Percentiles rank a stretch among this genome's conserved stretches.
These are phyloP conservation scores for Colletotrichum acutatum DNA, from an alignment of 2,329 filamentous ascomycete genomes.

Conservation along the genomic window DNA sequence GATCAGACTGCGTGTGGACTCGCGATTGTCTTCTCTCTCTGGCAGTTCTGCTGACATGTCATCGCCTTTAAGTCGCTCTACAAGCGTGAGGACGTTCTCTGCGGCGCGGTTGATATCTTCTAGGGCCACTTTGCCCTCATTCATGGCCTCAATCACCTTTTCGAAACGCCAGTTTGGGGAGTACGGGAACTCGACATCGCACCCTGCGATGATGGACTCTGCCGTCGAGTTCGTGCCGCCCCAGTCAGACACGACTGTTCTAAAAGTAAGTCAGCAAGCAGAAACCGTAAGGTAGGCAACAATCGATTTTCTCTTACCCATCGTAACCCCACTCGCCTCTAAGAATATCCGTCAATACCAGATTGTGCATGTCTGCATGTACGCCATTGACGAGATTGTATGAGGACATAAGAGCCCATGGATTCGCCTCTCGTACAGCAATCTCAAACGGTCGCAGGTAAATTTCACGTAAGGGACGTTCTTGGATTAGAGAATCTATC, in stretches of 20 bases:
- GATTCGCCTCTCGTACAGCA: slow-evolving; percentile 74
- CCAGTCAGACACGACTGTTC: slow-evolving; percentile 69
- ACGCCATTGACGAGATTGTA: slow-evolving; percentile 76
- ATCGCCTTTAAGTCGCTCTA: slow-evolving; percentile 70
- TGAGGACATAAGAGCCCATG: slow-evolving; percentile 76
- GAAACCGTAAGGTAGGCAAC: neutral
- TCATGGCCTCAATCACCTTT: slow-evolving; percentile 64
- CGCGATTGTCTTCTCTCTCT: slow-evolving; percentile 66
- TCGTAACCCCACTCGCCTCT: slow-evolving; percentile 72
- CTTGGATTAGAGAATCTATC: slow-evolving; percentile 71
- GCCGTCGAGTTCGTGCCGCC: slow-evolving; percentile 66
- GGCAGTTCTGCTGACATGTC: slow-evolving; percentile 67
- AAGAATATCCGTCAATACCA: slow-evolving; percentile 66
- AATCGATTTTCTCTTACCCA: slow-evolving; percentile 51
- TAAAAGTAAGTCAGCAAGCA: slow-evolving; percentile 38
- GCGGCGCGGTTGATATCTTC: slow-evolving; percentile 67
- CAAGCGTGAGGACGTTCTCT: slow-evolving; percentile 68
- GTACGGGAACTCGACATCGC: slow-evolving; percentile 68
- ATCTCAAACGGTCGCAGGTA: slow-evolving; percentile 83
- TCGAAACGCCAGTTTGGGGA: slow-evolving; percentile 66
- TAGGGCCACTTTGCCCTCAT: slow-evolving; percentile 58
- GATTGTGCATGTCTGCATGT: slow-evolving; percentile 67
- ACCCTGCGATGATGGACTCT: slow-evolving; percentile 66
- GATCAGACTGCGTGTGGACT: slow-evolving; percentile 70
- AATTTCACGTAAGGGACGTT: slow-evolving; percentile 74